Conservation (phyloP, 2,329 filamentous ascomycete species). For the Colletotrichum shisoi region DNA sequence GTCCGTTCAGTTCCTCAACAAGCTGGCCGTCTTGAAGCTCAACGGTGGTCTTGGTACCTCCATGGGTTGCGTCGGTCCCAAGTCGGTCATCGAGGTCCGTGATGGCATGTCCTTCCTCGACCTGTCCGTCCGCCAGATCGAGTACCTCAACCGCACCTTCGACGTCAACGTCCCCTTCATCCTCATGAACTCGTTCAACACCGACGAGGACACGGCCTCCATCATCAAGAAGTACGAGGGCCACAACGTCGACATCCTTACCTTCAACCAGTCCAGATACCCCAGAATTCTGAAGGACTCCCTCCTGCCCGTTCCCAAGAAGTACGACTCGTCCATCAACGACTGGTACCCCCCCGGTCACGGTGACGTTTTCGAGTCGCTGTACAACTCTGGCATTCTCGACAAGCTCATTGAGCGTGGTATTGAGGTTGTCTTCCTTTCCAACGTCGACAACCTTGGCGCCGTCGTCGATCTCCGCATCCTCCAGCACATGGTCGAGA, state of each 20-base stretch:
- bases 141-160: constrained; percentile 98
- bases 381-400: constrained; percentile 98
- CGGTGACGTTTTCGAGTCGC: constrained; percentile 99
- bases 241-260: constrained; percentile 99
- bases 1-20: constrained; percentile 93
- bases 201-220: constrained; percentile 93
- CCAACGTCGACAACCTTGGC: constrained; percentile 98
- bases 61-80: constrained; percentile 98
- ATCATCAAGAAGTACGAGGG: constrained; percentile 99
- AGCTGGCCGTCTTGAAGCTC: constrained; percentile 97
- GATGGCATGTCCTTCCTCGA: constrained; percentile 99
- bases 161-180: constrained; percentile 97
- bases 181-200: constrained; percentile 99
- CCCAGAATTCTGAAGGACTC: constrained; percentile 98
- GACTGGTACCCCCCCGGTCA: constrained; percentile 99
- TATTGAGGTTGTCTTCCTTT: constrained; percentile 97
- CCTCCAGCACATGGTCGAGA: constrained; percentile 99
- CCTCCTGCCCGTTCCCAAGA: constrained; percentile 92
- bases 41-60: constrained; percentile 99
- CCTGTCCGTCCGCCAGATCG: constrained; percentile 97
- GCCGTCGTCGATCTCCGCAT: constrained; percentile 98
- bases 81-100: constrained; percentile 99
- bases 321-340: constrained; percentile 82
- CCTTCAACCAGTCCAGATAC: constrained; percentile 98
- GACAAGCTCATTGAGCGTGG: constrained; percentile 95